phyloP scores from a whole-genome alignment of 176 grass and related monocot genomes.

The Rhipidocladum racemiflorum region DNA sequence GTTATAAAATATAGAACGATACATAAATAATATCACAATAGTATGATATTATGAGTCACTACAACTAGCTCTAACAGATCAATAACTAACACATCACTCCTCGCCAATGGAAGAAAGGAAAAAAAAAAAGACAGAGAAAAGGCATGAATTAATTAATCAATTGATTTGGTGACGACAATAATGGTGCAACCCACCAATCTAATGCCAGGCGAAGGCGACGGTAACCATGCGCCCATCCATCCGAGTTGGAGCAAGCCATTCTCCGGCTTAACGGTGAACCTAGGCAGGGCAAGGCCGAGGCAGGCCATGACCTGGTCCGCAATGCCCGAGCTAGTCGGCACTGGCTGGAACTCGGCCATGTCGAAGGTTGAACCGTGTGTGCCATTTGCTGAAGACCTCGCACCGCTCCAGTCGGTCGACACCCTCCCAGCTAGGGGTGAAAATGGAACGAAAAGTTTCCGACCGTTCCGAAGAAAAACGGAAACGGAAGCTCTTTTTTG shows the following conservation, averaged over 20 bases:
- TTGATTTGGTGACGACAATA: constrained; percentile 31
- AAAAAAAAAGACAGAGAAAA: background rate
- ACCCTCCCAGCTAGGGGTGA: no score
- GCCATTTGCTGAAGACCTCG: constrained; percentile 87
- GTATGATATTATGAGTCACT: constrained; percentile 51
- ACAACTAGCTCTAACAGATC: constrained; percentile 49
- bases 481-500: no score
- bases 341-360: constrained; percentile 67
- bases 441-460: no score
- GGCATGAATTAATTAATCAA: constrained; percentile 41
- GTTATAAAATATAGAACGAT: no score
- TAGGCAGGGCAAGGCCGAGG: background rate
- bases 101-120: constrained; percentile 16
- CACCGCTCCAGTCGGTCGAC: constrained; percentile 72
- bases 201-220: constrained; percentile 77
- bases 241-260: constrained; percentile 59
- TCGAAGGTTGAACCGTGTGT: constrained; percentile 66
- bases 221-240: constrained; percentile 71
- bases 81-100: constrained; percentile 43
- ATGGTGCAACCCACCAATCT: constrained; percentile 29
- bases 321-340: constrained; percentile 38
- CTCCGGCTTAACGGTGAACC: constrained; percentile 52
- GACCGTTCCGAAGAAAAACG: no score
- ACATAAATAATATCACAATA: no score
- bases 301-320: constrained; percentile 48